Conservation (phyloP, 192 early-diverging fungal genomes). For the Gonapodya prolifera region DNA sequence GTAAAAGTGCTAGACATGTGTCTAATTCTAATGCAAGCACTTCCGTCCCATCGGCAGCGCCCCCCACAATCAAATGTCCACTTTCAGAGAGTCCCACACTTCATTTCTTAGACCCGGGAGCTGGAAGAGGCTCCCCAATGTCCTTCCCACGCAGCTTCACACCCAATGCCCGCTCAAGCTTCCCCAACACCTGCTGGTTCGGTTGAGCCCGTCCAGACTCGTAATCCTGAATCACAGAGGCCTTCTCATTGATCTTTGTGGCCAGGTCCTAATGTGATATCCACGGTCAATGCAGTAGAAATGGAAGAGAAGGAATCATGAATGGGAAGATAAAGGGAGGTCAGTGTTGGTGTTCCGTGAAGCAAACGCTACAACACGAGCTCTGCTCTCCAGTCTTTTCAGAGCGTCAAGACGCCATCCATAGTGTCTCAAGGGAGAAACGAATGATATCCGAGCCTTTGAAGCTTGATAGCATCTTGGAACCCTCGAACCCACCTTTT, state of each 20-base stretch:
- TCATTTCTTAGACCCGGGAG: not conserved
- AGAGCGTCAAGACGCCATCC: too few species aligned
- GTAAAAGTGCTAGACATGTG: too few species aligned
- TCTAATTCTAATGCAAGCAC: too few species aligned
- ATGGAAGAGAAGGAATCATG: not conserved
- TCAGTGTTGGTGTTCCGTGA: too few species aligned
- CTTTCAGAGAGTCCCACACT: not conserved
- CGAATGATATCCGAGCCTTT: too few species aligned
- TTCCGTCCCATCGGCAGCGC: too few species aligned
- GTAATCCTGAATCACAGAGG: slow-evolving; percentile 80
- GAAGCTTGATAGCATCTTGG: too few species aligned
- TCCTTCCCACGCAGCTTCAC: slow-evolving; percentile 73
- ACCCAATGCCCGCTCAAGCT: slow-evolving; percentile 77
- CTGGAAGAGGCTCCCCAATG: slow-evolving; percentile 1
- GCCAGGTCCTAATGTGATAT: slow-evolving; percentile 5
- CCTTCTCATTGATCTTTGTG: slow-evolving; percentile 80
- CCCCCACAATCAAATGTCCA: too few species aligned
- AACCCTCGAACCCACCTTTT: slow-evolving; percentile 77
- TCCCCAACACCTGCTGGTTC: slow-evolving; percentile 79
- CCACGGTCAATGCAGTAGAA: not conserved
- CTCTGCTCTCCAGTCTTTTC: too few species aligned
- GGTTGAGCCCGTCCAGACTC: slow-evolving; percentile 70
- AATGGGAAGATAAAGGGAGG: too few species aligned
- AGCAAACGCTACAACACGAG: too few species aligned
- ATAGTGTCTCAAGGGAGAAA: too few species aligned